Evolutionary conservation across 2,329 filamentous ascomycete species (phyloP).

Genomic region (Diaporthe eres): DNA sequence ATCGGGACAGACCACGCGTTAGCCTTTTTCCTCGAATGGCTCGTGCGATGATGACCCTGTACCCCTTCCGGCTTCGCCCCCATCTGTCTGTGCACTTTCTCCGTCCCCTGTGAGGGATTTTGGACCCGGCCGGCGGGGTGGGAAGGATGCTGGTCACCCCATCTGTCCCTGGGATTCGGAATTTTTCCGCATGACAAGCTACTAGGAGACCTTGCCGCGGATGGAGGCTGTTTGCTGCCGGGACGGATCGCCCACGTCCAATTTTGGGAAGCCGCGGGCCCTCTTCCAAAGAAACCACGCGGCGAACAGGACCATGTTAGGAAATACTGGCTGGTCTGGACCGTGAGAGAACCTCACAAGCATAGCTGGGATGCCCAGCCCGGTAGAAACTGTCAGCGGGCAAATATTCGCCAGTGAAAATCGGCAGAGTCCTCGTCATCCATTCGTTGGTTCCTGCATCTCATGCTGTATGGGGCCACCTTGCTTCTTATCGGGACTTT

Average conservation of each 20-base stretch:
- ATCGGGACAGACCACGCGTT: not conserved
- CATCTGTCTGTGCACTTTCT: not conserved
- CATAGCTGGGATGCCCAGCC: not conserved
- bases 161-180: not conserved
- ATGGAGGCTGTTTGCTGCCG: not conserved
- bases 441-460: not conserved
- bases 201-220: not conserved
- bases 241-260: slow-evolving; percentile 12
- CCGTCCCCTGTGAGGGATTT: not conserved
- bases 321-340: not conserved
- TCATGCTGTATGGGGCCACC: not conserved
- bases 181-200: slow-evolving; percentile 19
- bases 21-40: not conserved
- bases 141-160: not conserved
- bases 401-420: not conserved
- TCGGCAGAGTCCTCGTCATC: not conserved
- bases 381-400: not conserved
- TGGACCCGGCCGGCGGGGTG: not conserved
- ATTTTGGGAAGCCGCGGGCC: not conserved
- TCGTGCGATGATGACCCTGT: not conserved
- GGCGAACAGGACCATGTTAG: not conserved
- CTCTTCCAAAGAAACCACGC: not conserved
- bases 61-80: slow-evolving; percentile 15
- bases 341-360: not conserved
- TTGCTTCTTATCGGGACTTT: not conserved